Evolutionary conservation across 75 land plant genomes (phyloP), one percentile per base, ranked within the genome.

Genomic region (Isoetes taiwanensis): DNA sequence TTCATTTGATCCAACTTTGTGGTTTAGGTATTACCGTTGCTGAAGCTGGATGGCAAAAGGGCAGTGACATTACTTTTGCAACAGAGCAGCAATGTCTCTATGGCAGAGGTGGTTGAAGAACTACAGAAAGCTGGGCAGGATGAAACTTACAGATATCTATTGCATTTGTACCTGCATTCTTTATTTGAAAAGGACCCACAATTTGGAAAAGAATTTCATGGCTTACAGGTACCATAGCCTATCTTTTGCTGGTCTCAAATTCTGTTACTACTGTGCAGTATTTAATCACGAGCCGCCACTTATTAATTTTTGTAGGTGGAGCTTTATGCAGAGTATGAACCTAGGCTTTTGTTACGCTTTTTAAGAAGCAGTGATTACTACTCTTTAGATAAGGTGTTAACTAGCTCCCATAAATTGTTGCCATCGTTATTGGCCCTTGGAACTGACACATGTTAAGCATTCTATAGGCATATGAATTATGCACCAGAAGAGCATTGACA

Each of bases 301-400:
- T 9, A 6, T 56, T 27, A 6, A 5, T 29, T 38, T 10, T 52
- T 32, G 43, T 67, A 94, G 99, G 96, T 94, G 28, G 99, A 94
- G 61, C 81, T 94, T 25, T 94, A 88, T 74, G 99, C 96, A 39
- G 99, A 94, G 8, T 94, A 77, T 72, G 99, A 94, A 63, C 86
- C 79, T 41, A 59, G 72, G 52, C 71, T 79, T 72, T 64, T 94
- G 35, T 82, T 84, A 42, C 78, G 86, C 21, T 94, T 94, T 65
- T 82, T 94, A 29, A 85, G 89, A 16, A 87, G 81, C 61, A 93
- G 98, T 64, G 94, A 88, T 34, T 79, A 88, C 66, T 94, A 88
- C 54, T 72, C 63, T 28, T 79, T 88, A 29, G 94, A 87, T 68
- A 84, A 88, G 99, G 99, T 94, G 58, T 32, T 23, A 28, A n/a